Evolutionary conservation across 1,284 basidiomycete genomes (phyloP).

Genomic region (Apiotrichum gracile): DNA sequence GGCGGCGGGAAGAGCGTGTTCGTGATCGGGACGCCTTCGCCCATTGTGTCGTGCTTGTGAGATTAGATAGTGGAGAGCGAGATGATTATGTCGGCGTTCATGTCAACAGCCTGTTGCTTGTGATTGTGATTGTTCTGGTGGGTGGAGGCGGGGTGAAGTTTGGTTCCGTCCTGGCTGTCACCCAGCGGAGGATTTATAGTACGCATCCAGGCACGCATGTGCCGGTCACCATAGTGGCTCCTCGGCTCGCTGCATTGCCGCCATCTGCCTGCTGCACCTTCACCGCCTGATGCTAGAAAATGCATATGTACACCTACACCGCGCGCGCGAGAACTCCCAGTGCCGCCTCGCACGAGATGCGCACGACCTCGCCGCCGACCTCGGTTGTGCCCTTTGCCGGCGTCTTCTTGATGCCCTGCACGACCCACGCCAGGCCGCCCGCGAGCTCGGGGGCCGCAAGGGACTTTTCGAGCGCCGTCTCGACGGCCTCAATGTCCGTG

Average conservation of each 20-base stretch:
- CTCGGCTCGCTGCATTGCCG: too few species aligned
- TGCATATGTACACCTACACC: conserved; percentile 15
- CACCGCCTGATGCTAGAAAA: too few species aligned
- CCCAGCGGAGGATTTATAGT: too few species aligned
- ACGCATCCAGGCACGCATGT: too few species aligned
- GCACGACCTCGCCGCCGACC: conserved; percentile 51
- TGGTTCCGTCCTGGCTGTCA: too few species aligned
- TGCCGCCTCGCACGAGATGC: conserved; percentile 61
- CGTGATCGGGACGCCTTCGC: conserved; percentile 29
- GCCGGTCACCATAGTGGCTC: too few species aligned
- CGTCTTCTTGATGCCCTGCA: conserved; percentile 58
- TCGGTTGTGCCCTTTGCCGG: conserved; percentile 47
- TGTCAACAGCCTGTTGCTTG: too few species aligned
- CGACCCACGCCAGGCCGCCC: conserved; percentile 37
- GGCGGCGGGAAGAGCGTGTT: conserved; percentile 46
- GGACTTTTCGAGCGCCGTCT: conserved; percentile 36
- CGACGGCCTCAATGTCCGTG: conserved; percentile 48
- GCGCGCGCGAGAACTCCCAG: conserved; percentile 56
- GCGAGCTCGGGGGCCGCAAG: conserved; percentile 34
- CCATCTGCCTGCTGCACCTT: too few species aligned
- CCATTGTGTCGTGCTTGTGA: conserved; percentile 4
- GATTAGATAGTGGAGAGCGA: background rate
- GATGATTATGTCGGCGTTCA: too few species aligned
- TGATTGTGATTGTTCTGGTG: too few species aligned
- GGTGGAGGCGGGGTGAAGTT: too few species aligned